These are phyloP conservation scores for Alopecurus myosuroides DNA, from an alignment of 176 grass and related monocot genomes.

Conservation along the genomic window DNA sequence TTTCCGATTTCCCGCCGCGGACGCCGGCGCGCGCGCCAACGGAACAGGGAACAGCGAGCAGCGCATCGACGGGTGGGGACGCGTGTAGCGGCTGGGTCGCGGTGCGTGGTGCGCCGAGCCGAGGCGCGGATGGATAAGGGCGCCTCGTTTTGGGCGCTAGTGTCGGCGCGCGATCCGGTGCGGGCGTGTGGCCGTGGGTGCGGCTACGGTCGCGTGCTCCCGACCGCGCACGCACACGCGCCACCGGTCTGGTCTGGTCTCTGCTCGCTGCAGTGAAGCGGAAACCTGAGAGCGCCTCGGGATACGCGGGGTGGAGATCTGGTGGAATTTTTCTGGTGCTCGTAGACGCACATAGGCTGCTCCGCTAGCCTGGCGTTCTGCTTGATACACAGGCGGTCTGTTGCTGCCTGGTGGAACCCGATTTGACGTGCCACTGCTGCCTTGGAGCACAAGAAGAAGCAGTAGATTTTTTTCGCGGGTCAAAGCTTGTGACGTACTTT, in stretches of 20 bases:
- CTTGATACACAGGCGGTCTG: too few relatives aligned
- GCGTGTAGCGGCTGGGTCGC: background rate
- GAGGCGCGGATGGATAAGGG: background rate
- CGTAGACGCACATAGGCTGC: background rate
- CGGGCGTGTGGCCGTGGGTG: background rate
- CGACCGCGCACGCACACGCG: background rate
- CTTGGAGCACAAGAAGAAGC: too few relatives aligned
- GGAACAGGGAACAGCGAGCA: background rate
- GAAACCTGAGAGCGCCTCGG: background rate
- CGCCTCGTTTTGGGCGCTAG: slow-evolving; percentile 8
- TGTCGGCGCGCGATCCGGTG: slow-evolving; percentile 25
- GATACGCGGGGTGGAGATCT: background rate
- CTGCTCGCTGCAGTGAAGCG: background rate
- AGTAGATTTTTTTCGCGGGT: too few relatives aligned
- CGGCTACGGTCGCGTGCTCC: background rate
- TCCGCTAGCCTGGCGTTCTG: too few relatives aligned
- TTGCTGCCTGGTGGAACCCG: too few relatives aligned
- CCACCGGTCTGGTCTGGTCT: background rate
- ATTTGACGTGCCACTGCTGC: too few relatives aligned
- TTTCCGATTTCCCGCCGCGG: slow-evolving; percentile 13
- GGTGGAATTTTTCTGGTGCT: background rate
- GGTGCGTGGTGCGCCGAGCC: background rate
- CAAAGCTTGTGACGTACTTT: too few relatives aligned
- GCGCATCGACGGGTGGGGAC: background rate
- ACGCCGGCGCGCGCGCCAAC: background rate